Conservation (phyloP, 805 yeast genomes). For the Candida odintsovae region DNA sequence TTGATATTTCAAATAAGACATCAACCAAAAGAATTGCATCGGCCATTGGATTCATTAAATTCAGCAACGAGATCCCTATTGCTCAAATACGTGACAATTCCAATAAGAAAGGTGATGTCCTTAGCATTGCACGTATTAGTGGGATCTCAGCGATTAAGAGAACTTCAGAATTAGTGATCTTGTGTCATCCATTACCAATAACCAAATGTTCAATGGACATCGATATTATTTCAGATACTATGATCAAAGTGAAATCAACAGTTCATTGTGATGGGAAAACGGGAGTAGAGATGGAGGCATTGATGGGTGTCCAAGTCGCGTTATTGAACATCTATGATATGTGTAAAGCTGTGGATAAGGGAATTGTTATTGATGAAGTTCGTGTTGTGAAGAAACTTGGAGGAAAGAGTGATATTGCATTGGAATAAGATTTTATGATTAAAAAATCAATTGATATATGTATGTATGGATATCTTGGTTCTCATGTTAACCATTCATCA, state of each 20-base stretch:
- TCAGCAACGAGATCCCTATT: constrained; percentile 29
- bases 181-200: constrained; percentile 43
- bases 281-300: constrained; percentile 56
- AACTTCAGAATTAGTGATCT: constrained; percentile 41
- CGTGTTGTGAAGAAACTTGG: constrained; percentile 38
- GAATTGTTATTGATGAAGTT: constrained; percentile 35
- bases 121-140: constrained; percentile 41
- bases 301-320: constrained; percentile 39
- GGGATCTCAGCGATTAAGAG: constrained; percentile 48
- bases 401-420: constrained; percentile 30
- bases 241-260: constrained; percentile 29
- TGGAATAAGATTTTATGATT: not conserved
- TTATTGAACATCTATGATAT: constrained; percentile 48
- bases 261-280: constrained; percentile 46
- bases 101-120: constrained; percentile 48
- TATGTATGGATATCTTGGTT: too few species aligned
- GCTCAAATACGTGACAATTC: constrained; percentile 29
- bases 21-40: constrained; percentile 36
- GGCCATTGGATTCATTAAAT: constrained; percentile 37
- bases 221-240: constrained; percentile 15
- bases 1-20: constrained; percentile 36
- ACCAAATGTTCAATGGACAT: constrained; percentile 35
- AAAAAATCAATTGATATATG: too few species aligned
- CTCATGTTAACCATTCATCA: too few species aligned
- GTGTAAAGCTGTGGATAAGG: constrained; percentile 53